Evolutionary conservation across 2,329 filamentous ascomycete species (phyloP).

Genomic region (Davidsoniella neocaledoniae): DNA sequence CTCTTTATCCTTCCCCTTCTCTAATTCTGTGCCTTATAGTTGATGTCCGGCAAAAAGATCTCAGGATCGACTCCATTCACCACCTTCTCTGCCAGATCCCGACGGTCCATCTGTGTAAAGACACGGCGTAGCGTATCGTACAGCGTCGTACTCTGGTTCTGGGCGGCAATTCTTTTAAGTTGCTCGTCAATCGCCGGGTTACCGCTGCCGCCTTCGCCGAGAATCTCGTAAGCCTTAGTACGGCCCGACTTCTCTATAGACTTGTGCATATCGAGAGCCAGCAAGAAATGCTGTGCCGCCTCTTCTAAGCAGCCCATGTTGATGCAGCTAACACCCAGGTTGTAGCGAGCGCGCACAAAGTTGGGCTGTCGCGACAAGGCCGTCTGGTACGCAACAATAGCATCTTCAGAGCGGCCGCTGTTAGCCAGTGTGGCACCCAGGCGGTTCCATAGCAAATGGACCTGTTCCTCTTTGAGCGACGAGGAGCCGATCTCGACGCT

Average conservation of each 20-base stretch:
- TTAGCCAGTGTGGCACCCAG: constrained; percentile 93
- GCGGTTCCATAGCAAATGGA: constrained; percentile 94
- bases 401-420: constrained; percentile 82
- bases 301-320: constrained; percentile 93
- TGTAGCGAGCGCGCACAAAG: constrained; percentile 93
- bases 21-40: constrained; percentile 54
- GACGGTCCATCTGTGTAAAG: constrained; percentile 87
- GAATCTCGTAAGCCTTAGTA: constrained; percentile 67
- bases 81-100: constrained; percentile 77
- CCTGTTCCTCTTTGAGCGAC: constrained; percentile 67
- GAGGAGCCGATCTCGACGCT: constrained; percentile 61
- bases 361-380: constrained; percentile 82
- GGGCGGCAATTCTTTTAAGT: constrained; percentile 73
- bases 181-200: constrained; percentile 43
- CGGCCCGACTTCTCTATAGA: constrained; percentile 74
- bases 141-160: constrained; percentile 92
- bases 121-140: constrained; percentile 88
- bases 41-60: constrained; percentile 56
- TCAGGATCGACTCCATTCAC: constrained; percentile 83
- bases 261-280: constrained; percentile 89
- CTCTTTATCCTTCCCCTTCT: neutral
- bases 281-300: constrained; percentile 81
- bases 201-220: constrained; percentile 34
- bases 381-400: constrained; percentile 90
- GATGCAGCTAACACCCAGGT: constrained; percentile 89